These are phyloP conservation scores for Taphrina communis DNA, from an alignment of 1,139 yeast genomes.

Conservation along the genomic window DNA sequence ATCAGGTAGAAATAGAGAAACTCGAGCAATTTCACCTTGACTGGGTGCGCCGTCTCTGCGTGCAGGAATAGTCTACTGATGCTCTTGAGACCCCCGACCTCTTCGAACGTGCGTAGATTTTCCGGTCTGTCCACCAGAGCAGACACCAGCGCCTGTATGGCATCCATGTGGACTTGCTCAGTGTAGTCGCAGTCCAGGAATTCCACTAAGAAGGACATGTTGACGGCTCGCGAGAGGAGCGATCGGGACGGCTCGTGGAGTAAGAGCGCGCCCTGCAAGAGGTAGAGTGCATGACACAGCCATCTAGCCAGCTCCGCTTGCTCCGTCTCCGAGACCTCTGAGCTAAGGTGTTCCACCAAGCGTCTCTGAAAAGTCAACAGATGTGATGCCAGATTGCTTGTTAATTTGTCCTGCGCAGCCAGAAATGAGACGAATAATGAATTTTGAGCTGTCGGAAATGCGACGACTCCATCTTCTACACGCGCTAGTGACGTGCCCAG, in stretches of 20 bases:
- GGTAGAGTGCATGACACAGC: conserved; percentile 51
- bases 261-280: conserved; percentile 67
- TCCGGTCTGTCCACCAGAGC: conserved; percentile 63
- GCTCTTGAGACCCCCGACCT: conserved; percentile 62
- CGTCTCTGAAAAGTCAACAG: conserved; percentile 9
- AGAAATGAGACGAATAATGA: conserved; percentile 3
- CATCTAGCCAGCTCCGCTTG: not conserved
- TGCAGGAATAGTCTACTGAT: conserved; percentile 54
- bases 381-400: conserved; percentile 5
- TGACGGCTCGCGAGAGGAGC: conserved; percentile 53
- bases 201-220: conserved; percentile 50
- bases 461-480: not conserved
- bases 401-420: not conserved
- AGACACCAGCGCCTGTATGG: conserved; percentile 64
- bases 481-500: not conserved
- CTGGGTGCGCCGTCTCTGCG: conserved; percentile 53
- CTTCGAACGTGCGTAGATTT: conserved; percentile 66
- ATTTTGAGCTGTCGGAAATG: conserved; percentile 4
- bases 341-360: conserved; percentile 9
- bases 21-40: conserved; percentile 66
- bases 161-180: conserved; percentile 43
- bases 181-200: conserved; percentile 45
- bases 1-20: conserved; percentile 72
- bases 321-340: not conserved
- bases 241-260: conserved; percentile 65